Percentiles rank a stretch among this genome's conserved stretches.
These are phyloP conservation scores for Pseudocercospora eumusae DNA, from an alignment of 2,329 filamentous ascomycete genomes.

Conservation along the genomic window DNA sequence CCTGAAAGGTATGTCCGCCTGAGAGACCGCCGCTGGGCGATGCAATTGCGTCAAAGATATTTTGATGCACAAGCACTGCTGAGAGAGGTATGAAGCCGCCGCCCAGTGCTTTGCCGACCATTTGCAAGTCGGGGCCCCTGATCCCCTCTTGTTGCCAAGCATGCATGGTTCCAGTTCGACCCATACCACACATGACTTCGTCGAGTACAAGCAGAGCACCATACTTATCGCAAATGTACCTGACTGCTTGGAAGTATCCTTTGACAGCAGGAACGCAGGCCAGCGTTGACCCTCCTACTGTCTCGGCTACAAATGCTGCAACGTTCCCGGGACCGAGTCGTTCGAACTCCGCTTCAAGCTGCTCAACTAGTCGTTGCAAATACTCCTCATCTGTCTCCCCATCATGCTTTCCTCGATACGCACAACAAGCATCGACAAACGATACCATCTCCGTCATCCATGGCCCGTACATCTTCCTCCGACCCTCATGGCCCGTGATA, in stretches of 20 bases:
- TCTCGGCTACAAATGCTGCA: slow-evolving; percentile 54
- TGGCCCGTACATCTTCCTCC: background rate
- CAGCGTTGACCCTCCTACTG: slow-evolving; percentile 46
- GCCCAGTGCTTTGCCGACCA: slow-evolving; percentile 62
- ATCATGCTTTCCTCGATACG: slow-evolving; percentile 40
- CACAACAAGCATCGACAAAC: slow-evolving; percentile 34
- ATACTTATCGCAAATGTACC: slow-evolving; percentile 56
- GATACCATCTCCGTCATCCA: slow-evolving; percentile 32
- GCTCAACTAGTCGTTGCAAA: slow-evolving; percentile 43
- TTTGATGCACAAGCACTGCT: slow-evolving; percentile 46
- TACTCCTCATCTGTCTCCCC: slow-evolving; percentile 46
- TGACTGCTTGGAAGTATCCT: slow-evolving; percentile 58
- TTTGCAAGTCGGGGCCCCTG: slow-evolving; percentile 60
- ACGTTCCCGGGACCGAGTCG: slow-evolving; percentile 50
- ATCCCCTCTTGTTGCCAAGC: slow-evolving; percentile 42
- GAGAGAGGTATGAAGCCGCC: slow-evolving; percentile 53
- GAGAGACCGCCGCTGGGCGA: slow-evolving; percentile 58
- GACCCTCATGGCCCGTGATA: slow-evolving; percentile 40
- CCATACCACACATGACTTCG: slow-evolving; percentile 42
- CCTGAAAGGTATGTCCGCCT: slow-evolving; percentile 56
- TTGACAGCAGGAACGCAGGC: slow-evolving; percentile 54
- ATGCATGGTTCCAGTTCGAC: slow-evolving; percentile 33
- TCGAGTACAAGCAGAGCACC: slow-evolving; percentile 58
- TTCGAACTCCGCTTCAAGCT: slow-evolving; percentile 53
- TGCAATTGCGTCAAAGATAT: slow-evolving; percentile 47